Evolutionary conservation across 768 basidiomycete genomes (phyloP).

Genomic region (Postia placenta): DNA sequence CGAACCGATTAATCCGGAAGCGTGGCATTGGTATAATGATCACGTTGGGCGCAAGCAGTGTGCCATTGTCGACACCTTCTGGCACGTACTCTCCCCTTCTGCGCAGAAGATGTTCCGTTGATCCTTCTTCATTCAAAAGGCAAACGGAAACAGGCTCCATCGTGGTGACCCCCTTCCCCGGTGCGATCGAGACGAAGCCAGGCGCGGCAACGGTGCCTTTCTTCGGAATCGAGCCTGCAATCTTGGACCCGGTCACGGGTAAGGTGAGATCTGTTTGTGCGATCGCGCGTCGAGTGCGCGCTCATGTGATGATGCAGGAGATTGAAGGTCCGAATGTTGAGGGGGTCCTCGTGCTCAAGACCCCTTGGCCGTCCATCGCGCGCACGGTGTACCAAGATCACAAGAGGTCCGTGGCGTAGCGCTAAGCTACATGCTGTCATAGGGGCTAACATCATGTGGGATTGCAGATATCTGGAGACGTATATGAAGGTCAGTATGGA

Average conservation of each 20-base stretch:
- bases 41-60: slow-evolving; percentile 84
- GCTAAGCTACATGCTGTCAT: neutral
- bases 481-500: slow-evolving; percentile 52
- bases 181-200: slow-evolving; percentile 93
- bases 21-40: slow-evolving; percentile 99
- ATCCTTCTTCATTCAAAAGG: slow-evolving; percentile 31
- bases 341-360: slow-evolving; percentile 81
- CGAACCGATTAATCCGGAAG: slow-evolving; percentile 98
- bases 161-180: slow-evolving; percentile 92
- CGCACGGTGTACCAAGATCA: slow-evolving; percentile 91
- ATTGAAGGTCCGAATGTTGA: slow-evolving; percentile 80
- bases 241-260: slow-evolving; percentile 82
- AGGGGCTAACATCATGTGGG: slow-evolving; percentile 3
- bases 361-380: slow-evolving; percentile 94
- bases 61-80: slow-evolving; percentile 92
- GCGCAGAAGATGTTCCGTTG: neutral
- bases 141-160: slow-evolving; percentile 99
- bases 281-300: neutral
- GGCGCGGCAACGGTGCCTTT: slow-evolving; percentile 97
- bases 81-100: slow-evolving; percentile 31
- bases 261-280: slow-evolving; percentile 31
- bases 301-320: slow-evolving; percentile 30
- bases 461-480: slow-evolving; percentile 63
- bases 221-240: slow-evolving; percentile 87
- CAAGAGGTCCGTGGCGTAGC: slow-evolving; percentile 19